Evolutionary conservation across 495 filamentous ascomycete species (phyloP), one percentile per base, ranked within the genome.

Genomic region (Podospora pseudoanserina): DNA sequence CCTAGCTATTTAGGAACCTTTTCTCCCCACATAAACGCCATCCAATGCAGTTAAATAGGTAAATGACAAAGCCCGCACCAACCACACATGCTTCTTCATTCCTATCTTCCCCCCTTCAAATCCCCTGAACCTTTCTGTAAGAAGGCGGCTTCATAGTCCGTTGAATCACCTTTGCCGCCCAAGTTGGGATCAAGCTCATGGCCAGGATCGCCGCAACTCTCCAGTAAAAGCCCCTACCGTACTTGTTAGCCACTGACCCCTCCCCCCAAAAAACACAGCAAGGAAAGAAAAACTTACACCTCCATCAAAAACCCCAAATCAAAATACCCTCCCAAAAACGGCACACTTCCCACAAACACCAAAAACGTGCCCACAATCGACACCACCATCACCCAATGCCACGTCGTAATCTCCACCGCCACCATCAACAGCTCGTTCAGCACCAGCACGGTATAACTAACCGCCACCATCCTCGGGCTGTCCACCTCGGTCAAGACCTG

Each of bases 351-450:
- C 6, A 96, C 82, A 74, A 92, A 99, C 53, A 94, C 68, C 34
- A 91, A 68, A 20, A 89, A 87, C 0, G 96, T 99, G 2, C 92
- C 93, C 3, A 97, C 67, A 63, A 97, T 86, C 57, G 85, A 88
- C 68, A 93, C 79, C 53, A 96, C 88, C 95, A 98, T 99, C 67
- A 96, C 85, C 58, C 89, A 88, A 75, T 99, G 96, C 96, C 96
- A 98, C 6, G 96, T 99, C 11, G 92, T 97, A 72, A 99, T 90
- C 72, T 97, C 92, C 56, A 94, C 89, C 5, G 94, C 93, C 13
- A 97, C 95, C 96, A 99, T 99, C 60, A 94, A 85, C 64, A 99
- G 84, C 76, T 99, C 96, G 75, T 97, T 98, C 63, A 99, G 80
- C 13, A 99, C 89, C 4, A 99, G 88, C 4, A 91, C 92, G 0